These are phyloP conservation scores for Penicillium polonicum DNA, from an alignment of 2,329 filamentous ascomycete genomes.

Conservation along the genomic window DNA sequence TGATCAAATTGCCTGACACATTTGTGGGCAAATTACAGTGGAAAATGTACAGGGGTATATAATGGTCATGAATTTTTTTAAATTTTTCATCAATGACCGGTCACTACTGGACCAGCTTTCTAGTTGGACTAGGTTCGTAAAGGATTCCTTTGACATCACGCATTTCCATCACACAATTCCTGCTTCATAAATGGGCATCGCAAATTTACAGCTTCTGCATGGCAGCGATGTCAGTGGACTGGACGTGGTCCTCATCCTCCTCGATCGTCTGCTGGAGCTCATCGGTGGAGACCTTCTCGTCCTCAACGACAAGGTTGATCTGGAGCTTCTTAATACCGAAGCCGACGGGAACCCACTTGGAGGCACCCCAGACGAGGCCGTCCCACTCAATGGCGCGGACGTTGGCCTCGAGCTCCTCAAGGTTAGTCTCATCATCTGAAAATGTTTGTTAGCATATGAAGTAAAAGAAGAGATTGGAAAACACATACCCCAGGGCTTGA, in stretches of 20 bases:
- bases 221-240: slow-evolving; percentile 84
- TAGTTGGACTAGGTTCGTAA: slow-evolving; percentile 37
- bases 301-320: slow-evolving; percentile 96
- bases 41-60: background rate
- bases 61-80: slow-evolving; percentile 28
- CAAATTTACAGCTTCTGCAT: slow-evolving; percentile 84
- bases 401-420: slow-evolving; percentile 73
- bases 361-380: slow-evolving; percentile 92
- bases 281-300: slow-evolving; percentile 86
- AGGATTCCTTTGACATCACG: slow-evolving; percentile 38
- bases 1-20: background rate
- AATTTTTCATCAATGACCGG: slow-evolving; percentile 36
- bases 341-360: slow-evolving; percentile 83
- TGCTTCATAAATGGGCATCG: slow-evolving; percentile 34
- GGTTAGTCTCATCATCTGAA: slow-evolving; percentile 86
- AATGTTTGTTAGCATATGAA: slow-evolving; percentile 19
- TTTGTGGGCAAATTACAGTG: background rate
- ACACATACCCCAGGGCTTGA: slow-evolving; percentile 96
- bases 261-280: slow-evolving; percentile 86
- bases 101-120: slow-evolving; percentile 24
- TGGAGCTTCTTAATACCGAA: slow-evolving; percentile 99
- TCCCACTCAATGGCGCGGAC: slow-evolving; percentile 86
- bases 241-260: slow-evolving; percentile 89
- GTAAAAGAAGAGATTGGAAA: background rate
- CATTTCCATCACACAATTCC: slow-evolving; percentile 37